phyloP scores from a whole-genome alignment of 495 filamentous ascomycete species.

The Annulohypoxylon stygium region DNA sequence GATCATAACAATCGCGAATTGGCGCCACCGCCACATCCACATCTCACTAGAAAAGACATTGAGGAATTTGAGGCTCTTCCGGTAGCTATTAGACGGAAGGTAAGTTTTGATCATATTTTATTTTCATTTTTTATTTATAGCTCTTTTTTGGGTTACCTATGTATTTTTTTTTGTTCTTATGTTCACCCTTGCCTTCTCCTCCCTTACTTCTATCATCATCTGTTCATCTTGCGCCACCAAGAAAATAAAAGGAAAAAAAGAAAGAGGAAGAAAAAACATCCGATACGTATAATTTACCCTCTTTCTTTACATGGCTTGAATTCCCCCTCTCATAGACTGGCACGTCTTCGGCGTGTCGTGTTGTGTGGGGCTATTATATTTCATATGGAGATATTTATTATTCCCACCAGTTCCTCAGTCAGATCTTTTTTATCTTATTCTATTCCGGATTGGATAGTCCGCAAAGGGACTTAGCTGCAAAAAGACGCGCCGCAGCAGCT shows the following conservation, averaged over 20 bases:
- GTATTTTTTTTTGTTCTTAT: slow-evolving; percentile 3
- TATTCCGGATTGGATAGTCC: slow-evolving; percentile 31
- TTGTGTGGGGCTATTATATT: slow-evolving; percentile 21
- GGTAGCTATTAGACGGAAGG: slow-evolving; percentile 69
- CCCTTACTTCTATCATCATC: not conserved
- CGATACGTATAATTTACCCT: not conserved
- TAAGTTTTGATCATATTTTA: slow-evolving; percentile 54
- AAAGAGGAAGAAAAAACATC: not conserved
- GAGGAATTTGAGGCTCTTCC: slow-evolving; percentile 68
- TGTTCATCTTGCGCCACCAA: not conserved
- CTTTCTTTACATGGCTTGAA: not conserved
- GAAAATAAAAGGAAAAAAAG: not conserved
- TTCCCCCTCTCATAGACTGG: slow-evolving; percentile 8
- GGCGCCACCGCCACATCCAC: slow-evolving; percentile 36
- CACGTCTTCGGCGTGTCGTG: slow-evolving; percentile 14
- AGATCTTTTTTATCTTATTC: not conserved
- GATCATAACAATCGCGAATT: slow-evolving; percentile 29
- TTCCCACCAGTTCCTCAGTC: slow-evolving; percentile 12
- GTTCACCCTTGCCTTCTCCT: not conserved
- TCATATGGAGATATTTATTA: slow-evolving; percentile 12
- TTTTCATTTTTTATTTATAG: slow-evolving; percentile 16
- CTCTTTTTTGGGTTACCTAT: not conserved
- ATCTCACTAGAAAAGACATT: slow-evolving; percentile 43
- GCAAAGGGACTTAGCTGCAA: slow-evolving; percentile 25
- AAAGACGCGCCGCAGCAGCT: slow-evolving; percentile 36